Evolutionary conservation across 352 stramenopile genomes (phyloP), one percentile per base, ranked within the genome.

Genomic region (Phytophthora sp.): DNA sequence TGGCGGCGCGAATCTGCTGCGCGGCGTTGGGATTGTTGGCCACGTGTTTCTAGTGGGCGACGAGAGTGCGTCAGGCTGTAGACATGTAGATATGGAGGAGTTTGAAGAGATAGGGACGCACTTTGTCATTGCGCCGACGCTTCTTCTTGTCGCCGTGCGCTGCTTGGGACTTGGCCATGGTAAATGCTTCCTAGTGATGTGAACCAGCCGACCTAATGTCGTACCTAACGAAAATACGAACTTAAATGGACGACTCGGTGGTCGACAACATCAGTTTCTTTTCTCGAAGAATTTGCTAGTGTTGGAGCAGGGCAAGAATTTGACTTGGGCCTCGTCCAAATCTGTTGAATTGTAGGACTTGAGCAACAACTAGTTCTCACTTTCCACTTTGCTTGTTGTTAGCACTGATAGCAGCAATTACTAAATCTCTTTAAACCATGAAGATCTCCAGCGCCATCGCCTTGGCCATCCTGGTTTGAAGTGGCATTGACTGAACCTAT

Each of bases 1-100:
- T 90, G 58, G 64, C 62, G 4, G 70, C 67, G 42, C 70, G 65
- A 61, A 74, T 66, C 29, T 77, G 69, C 38, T 74, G 53, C 16
- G 55, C 7, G 20, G 59, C 50, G 39, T 67, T 62, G 1, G 55
- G 47, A 21, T 30, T 57, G 20, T 39, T 47, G 29, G 41, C 30
- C 16, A 31, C 38, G 24, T 53, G 55, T 74, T 77, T 77, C 69
- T 77, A 57, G 39, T 18, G 21, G 12, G 9, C 21, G n/a, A 42
- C 12, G 21, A 35, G 29, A n/a, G 41, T 57, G n/a, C 27, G 27
- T 8, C 7, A 1, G 24, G n/a, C n/a, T n/a, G n/a, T n/a, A n/a
- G n/a, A n/a, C n/a, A n/a, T n/a, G n/a, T n/a, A n/a, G n/a, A 33
- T 0, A 24, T n/a, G 39, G 9, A 9, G 15, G 8, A 46, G 4